Conservation (phyloP, 768 basidiomycete species). For the Glaciozyma antarctica region DNA sequence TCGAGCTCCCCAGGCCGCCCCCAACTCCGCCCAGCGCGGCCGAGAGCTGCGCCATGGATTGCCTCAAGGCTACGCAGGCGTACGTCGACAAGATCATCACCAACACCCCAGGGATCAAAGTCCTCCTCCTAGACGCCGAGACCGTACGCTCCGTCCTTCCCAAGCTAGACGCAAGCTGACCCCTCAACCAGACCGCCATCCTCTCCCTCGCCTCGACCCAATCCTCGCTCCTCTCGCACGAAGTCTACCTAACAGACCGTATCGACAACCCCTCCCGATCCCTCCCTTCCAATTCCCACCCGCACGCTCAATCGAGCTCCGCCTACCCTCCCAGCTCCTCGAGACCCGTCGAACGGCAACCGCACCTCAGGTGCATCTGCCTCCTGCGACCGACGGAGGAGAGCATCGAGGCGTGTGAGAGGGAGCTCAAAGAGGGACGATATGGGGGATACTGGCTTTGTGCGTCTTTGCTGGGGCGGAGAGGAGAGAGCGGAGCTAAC, state of each 20-base stretch:
- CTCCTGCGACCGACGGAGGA: slow-evolving; percentile 75
- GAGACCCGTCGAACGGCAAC: slow-evolving; percentile 72
- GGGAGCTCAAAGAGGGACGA: slow-evolving; percentile 77
- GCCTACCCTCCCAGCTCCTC: slow-evolving; percentile 26
- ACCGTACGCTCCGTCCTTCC: slow-evolving; percentile 52
- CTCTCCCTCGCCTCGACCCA: slow-evolving; percentile 91
- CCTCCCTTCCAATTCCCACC: not conserved
- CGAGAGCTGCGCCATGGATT: slow-evolving; percentile 54
- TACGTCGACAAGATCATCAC: slow-evolving; percentile 85
- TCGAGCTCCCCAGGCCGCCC: not conserved
- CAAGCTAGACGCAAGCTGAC: not conserved
- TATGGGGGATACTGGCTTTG: slow-evolving; percentile 99
- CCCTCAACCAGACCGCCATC: slow-evolving; percentile 61
- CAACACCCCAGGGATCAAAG: slow-evolving; percentile 73
- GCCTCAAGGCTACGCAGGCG: slow-evolving; percentile 85
- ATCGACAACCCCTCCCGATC: slow-evolving; percentile 66
- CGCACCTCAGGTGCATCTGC: slow-evolving; percentile 94
- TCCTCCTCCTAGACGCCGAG: slow-evolving; percentile 83
- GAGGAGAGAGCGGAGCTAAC: not conserved
- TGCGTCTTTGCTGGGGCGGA: slow-evolving; percentile 52
- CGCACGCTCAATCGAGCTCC: not conserved
- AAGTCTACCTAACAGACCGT: slow-evolving; percentile 94
- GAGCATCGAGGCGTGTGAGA: slow-evolving; percentile 69
- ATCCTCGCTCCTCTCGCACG: slow-evolving; percentile 81
- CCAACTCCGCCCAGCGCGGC: not conserved